Evolutionary conservation across 805 yeast genomes (phyloP).

Genomic region (Yarrowia keelungensis): DNA sequence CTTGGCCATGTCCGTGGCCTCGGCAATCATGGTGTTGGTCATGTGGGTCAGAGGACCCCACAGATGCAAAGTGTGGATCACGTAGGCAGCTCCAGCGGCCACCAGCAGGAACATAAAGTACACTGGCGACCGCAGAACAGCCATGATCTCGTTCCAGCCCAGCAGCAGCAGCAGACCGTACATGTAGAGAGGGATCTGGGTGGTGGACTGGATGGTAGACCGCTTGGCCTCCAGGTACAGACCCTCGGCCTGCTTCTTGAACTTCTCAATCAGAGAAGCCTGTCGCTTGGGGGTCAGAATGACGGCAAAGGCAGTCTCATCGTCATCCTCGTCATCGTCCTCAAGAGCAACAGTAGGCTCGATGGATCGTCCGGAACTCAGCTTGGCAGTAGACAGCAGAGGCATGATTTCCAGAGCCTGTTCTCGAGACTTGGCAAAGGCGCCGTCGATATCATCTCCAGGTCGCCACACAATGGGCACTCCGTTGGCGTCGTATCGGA

Average conservation of each 20-base stretch:
- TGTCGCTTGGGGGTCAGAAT: slow-evolving; percentile 62
- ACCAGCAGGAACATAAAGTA: slow-evolving; percentile 65
- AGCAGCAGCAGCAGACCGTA: slow-evolving; percentile 73
- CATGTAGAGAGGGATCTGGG: slow-evolving; percentile 85
- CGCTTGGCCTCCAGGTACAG: slow-evolving; percentile 87
- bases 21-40: slow-evolving; percentile 62
- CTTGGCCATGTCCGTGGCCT: slow-evolving; percentile 64
- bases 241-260: slow-evolving; percentile 78
- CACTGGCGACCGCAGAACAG: slow-evolving; percentile 85
- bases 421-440: slow-evolving; percentile 66
- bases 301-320: slow-evolving; percentile 59
- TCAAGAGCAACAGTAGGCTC: slow-evolving; percentile 63
- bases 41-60: slow-evolving; percentile 77
- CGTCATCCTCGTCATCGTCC: slow-evolving; percentile 51
- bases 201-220: slow-evolving; percentile 75
- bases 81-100: slow-evolving; percentile 65
- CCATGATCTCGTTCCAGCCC: slow-evolving; percentile 97
- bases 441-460: slow-evolving; percentile 71
- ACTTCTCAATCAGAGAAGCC: slow-evolving; percentile 61
- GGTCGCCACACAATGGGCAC: slow-evolving; percentile 83
- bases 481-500: slow-evolving; percentile 83
- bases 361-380: slow-evolving; percentile 59
- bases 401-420: slow-evolving; percentile 66
- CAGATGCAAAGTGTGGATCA: slow-evolving; percentile 72
- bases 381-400: slow-evolving; percentile 60